Conservation (phyloP, 352 stramenopile species). For the Blastocystis sp. region DNA sequence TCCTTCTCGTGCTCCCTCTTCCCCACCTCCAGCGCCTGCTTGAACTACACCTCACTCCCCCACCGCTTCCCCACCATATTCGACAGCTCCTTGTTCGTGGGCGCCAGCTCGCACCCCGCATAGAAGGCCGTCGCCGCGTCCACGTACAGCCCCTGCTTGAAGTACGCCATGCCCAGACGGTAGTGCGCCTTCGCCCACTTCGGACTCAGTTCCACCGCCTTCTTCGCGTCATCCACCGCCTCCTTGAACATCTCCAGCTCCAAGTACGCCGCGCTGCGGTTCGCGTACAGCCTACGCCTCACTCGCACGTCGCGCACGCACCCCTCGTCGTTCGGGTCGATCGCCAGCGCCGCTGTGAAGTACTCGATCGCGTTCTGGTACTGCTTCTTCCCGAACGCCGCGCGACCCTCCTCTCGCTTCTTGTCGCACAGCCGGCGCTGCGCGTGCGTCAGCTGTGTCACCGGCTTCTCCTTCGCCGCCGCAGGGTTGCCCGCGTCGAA, state of each 20-base stretch:
- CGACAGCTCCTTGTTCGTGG: conserved; percentile 68
- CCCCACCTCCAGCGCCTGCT: conserved; percentile 41
- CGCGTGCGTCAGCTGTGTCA: conserved; percentile 3
- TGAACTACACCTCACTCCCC: conserved; percentile 3
- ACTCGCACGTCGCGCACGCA: not conserved
- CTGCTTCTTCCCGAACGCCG: conserved; percentile 5
- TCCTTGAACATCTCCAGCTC: conserved; percentile 53
- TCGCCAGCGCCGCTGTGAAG: conserved; percentile 37
- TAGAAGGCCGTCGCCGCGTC: conserved; percentile 64
- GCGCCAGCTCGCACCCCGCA: conserved; percentile 53
- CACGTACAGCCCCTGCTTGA: conserved; percentile 53
- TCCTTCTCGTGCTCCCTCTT: conserved; percentile 48
- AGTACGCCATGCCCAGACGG: conserved; percentile 57
- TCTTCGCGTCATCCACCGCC: conserved; percentile 37
- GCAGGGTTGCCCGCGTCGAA: conserved; percentile 29
- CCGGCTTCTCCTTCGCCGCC: conserved; percentile 12
- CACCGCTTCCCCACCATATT: not conserved
- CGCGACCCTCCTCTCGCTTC: conserved; percentile 27
- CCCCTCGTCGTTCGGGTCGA: conserved; percentile 54
- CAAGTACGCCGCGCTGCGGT: conserved; percentile 41
- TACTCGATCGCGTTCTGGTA: conserved; percentile 31
- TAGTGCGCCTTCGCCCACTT: conserved; percentile 65
- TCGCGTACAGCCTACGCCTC: conserved; percentile 16
- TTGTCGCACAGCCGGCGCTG: conserved; percentile 54
- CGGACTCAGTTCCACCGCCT: conserved; percentile 54